Base-by-base conservation (phyloP, 768 basidiomycete genomes). In the Mycena olivaceomarginata region DNA sequence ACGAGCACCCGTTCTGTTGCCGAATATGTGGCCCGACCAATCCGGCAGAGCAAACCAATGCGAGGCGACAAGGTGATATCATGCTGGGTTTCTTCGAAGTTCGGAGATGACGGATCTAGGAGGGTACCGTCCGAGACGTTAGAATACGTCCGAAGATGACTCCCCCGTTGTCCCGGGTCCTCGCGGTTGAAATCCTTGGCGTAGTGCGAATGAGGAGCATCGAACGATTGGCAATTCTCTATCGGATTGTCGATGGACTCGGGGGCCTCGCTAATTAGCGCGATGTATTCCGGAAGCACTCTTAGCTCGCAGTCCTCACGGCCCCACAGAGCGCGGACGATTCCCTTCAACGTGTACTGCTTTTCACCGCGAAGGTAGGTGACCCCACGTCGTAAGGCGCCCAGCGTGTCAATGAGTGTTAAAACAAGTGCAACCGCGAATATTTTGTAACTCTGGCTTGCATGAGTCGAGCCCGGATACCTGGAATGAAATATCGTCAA, bases 1-100 rank as follows among this genome's bases (percentile, higher is more conserved):
- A 98, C 90, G 11, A 97, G 89, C 13, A 81, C 80, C 46, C 95
- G 87, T 82, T 97, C 94, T 13, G 91, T 72, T 5, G 90, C 88
- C 2, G 88, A 89, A 72, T 94, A 94, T 3, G 83, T 83, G 7
- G 80, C 85, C 20, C 84, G 85, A n/a, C 89, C 89, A 20, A 93
- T 81, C 46, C 89, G 88, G 43, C 79, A 82, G 13, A 89, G 70
- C 2, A 89, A 79, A 60, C 80, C 63, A 62, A 79, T 79, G 63
- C 75, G 79, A 51, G 80, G 79, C 70, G 69, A 72, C 16, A 64
- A 67, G 65, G 89, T 82, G 20, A 83, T 18, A 57, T 90, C 91
- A 46, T 90, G 88, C 4, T 94, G 85, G 1, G 91, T 93, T 71
- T 92, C 92, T 9, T 93, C 90, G 1, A 93, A 94, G 72, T 89